phyloP scores from a whole-genome alignment of 2,329 filamentous ascomycete species.

The Talaromyces albobiverticillius region DNA sequence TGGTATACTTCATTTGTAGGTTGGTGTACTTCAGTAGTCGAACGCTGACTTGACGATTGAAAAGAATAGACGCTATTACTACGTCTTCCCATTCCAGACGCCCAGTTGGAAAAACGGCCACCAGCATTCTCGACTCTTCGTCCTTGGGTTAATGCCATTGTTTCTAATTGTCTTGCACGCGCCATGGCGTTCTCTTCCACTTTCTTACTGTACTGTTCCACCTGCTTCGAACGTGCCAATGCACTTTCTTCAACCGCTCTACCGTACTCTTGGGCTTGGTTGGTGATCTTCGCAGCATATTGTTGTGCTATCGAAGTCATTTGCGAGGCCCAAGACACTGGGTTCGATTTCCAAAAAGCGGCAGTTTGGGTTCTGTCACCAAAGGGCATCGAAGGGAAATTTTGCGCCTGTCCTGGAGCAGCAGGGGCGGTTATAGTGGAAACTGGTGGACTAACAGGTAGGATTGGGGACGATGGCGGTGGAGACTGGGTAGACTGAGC shows the following conservation, averaged over 20 bases:
- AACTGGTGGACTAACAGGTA: background rate
- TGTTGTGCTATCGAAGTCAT: conserved; percentile 37
- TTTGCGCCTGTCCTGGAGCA: background rate
- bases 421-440: background rate
- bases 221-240: conserved; percentile 33
- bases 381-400: background rate
- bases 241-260: conserved; percentile 39
- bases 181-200: conserved; percentile 17
- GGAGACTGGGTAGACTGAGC: background rate
- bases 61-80: background rate
- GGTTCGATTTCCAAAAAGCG: conserved; percentile 16
- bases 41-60: background rate
- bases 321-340: conserved; percentile 32
- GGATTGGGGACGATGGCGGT: background rate
- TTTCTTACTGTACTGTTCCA: conserved; percentile 34
- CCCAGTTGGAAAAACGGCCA: conserved; percentile 15
- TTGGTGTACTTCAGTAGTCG: background rate
- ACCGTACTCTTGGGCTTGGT: conserved; percentile 35
- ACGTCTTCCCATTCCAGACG: conserved; percentile 7
- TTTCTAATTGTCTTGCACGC: conserved; percentile 26
- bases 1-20: background rate
- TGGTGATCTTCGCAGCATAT: conserved; percentile 36
- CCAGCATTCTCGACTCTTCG: conserved; percentile 24
- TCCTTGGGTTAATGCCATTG: conserved; percentile 21
- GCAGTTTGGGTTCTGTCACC: background rate